Conservation (phyloP, 2,329 filamentous ascomycete genomes). For the Escovopsis sp. region DNA sequence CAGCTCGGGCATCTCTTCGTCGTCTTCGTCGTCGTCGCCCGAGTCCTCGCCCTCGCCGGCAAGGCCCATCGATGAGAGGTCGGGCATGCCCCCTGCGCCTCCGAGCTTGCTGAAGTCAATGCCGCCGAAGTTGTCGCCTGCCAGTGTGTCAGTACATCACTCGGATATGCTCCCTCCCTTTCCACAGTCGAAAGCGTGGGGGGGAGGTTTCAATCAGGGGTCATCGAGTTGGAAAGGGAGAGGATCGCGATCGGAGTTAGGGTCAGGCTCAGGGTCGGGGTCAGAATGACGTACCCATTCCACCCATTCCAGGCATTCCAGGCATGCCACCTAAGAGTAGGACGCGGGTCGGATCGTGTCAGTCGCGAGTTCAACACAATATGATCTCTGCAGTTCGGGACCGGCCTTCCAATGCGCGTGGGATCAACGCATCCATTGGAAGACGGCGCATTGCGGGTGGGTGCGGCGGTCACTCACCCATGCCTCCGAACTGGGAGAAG, state of each 20-base stretch:
- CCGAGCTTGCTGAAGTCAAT: slow-evolving; percentile 92
- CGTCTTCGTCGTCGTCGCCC: slow-evolving; percentile 37
- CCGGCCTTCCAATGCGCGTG: too few species aligned
- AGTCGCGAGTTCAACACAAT: too few species aligned
- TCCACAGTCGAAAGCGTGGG: background rate
- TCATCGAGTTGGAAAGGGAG: too few species aligned
- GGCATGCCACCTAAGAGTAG: slow-evolving; percentile 42
- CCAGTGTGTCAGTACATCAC: slow-evolving; percentile 1
- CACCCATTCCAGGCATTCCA: slow-evolving; percentile 40
- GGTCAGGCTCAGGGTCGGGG: too few species aligned
- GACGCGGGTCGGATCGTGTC: slow-evolving; percentile 1
- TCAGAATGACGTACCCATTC: slow-evolving; percentile 29
- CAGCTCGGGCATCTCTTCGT: slow-evolving; percentile 76
- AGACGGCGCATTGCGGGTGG: too few species aligned
- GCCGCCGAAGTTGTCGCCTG: slow-evolving; percentile 55
- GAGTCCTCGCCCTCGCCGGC: slow-evolving; percentile 35
- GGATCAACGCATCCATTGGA: too few species aligned
- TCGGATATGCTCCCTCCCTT: too few species aligned
- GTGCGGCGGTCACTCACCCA: slow-evolving; percentile 32
- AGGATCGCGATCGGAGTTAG: too few species aligned
- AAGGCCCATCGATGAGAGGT: slow-evolving; percentile 28
- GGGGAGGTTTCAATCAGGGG: too few species aligned
- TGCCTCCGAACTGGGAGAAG: slow-evolving; percentile 49
- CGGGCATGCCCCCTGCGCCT: slow-evolving; percentile 24
- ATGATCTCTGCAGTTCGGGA: too few species aligned